Evolutionary conservation across 495 filamentous ascomycete species (phyloP).

Genomic region (Tetracladium setigerum): DNA sequence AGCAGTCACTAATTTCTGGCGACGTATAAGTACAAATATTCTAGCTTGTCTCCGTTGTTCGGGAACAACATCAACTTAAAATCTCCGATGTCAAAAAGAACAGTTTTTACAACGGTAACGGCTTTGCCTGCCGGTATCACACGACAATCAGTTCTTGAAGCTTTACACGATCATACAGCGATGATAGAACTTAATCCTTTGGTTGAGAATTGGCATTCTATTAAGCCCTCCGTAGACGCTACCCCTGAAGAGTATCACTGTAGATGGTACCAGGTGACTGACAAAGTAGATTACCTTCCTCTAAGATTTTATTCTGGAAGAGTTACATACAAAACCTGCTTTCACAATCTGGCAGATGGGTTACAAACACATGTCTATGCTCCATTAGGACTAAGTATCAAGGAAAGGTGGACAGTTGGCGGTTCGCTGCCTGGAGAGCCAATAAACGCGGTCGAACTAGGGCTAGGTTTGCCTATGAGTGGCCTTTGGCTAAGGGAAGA

Average conservation of each 20-base stretch:
- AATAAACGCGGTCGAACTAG: slow-evolving; percentile 45
- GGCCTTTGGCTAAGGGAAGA: slow-evolving; percentile 70
- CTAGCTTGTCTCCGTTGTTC: neutral
- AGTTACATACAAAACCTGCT: slow-evolving; percentile 64
- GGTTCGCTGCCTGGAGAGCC: slow-evolving; percentile 56
- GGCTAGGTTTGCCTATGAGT: slow-evolving; percentile 45
- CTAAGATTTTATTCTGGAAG: slow-evolving; percentile 28
- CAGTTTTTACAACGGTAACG: slow-evolving; percentile 56
- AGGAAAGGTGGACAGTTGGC: slow-evolving; percentile 53
- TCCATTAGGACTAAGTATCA: slow-evolving; percentile 54
- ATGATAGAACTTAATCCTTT: slow-evolving; percentile 77
- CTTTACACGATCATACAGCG: slow-evolving; percentile 59
- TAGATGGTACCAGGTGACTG: slow-evolving; percentile 60
- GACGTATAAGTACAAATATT: neutral
- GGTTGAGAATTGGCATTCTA: slow-evolving; percentile 54
- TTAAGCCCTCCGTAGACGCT: slow-evolving; percentile 50
- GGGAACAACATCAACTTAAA: neutral
- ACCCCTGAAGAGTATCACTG: slow-evolving; percentile 53
- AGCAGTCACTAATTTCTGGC: neutral
- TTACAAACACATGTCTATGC: slow-evolving; percentile 68
- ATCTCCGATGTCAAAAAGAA: slow-evolving; percentile 39
- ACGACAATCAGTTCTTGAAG: slow-evolving; percentile 54
- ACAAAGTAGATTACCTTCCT: slow-evolving; percentile 65
- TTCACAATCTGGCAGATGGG: slow-evolving; percentile 57
- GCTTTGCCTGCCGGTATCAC: slow-evolving; percentile 55